phyloP scores from a whole-genome alignment of 2,329 filamentous ascomycete species.

The Monosporascus sp. region DNA sequence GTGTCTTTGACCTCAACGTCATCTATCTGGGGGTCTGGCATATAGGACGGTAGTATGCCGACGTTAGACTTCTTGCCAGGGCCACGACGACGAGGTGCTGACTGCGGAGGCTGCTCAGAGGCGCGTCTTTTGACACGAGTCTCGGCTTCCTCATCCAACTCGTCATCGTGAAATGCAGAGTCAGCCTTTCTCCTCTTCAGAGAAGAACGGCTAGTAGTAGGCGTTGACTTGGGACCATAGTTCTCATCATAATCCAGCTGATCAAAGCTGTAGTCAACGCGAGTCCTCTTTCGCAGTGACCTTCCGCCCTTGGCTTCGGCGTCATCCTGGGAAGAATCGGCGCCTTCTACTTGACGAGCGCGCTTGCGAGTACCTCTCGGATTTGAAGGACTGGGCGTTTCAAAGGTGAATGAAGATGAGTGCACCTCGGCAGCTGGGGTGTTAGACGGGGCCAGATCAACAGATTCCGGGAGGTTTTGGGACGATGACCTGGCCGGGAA shows the following conservation, averaged over 20 bases:
- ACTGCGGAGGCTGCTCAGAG: conserved; percentile 24
- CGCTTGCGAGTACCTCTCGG: conserved; percentile 37
- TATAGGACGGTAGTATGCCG: conserved; percentile 20
- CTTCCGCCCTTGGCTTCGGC: conserved; percentile 51
- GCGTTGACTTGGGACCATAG: conserved; percentile 17
- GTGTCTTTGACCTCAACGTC: conserved; percentile 51
- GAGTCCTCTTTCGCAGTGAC: conserved; percentile 50
- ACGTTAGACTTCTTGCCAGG: conserved; percentile 20
- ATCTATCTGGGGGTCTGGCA: conserved; percentile 25
- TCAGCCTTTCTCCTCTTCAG: conserved; percentile 27
- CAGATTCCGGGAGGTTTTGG: conserved; percentile 12
- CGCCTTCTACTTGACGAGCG: conserved; percentile 34
- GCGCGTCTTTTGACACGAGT: conserved; percentile 22
- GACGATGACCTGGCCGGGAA: conserved; percentile 15
- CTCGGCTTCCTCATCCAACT: conserved; percentile 19
- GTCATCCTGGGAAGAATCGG: conserved; percentile 37
- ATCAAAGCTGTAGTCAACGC: conserved; percentile 52
- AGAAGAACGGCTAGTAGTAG: conserved; percentile 17
- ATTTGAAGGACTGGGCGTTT: conserved; percentile 24
- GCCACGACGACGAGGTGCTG: conserved; percentile 18
- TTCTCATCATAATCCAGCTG: conserved; percentile 42
- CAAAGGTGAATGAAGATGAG: conserved; percentile 19
- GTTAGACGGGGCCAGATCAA: conserved; percentile 12
- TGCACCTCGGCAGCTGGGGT: conserved; percentile 14
- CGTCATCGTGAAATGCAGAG: conserved; percentile 13